phyloP scores from a whole-genome alignment of 1,139 yeast genomes.

The Candida pseudoviswanathii region DNA sequence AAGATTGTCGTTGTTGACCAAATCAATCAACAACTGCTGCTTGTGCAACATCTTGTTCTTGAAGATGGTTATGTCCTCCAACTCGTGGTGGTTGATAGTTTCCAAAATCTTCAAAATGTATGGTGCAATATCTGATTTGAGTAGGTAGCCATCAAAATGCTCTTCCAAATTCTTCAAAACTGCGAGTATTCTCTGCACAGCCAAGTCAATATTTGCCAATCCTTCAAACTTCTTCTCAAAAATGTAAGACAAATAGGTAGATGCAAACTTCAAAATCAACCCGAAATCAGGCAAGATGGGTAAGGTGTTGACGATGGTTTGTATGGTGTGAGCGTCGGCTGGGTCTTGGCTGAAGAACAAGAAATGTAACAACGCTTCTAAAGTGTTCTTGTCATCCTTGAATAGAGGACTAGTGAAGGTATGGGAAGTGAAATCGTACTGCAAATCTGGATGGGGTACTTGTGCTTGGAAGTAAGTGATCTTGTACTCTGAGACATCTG shows the following conservation, averaged over 20 bases:
- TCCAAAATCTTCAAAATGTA: constrained; percentile 39
- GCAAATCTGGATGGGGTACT: constrained; percentile 67
- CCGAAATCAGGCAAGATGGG: constrained; percentile 70
- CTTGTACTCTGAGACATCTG: constrained; percentile 16
- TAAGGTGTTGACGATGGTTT: constrained; percentile 54
- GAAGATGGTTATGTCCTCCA: constrained; percentile 20
- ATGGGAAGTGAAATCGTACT: constrained; percentile 48
- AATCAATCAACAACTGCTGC: constrained; percentile 37
- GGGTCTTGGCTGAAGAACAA: constrained; percentile 50
- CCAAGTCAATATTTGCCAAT: constrained; percentile 19
- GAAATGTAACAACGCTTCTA: constrained; percentile 76
- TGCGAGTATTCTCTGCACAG: constrained; percentile 45
- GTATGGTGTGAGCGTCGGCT: constrained; percentile 26
- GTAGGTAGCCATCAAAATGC: constrained; percentile 41
- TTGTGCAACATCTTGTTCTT: constrained; percentile 36
- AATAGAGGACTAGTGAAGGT: constrained; percentile 22
- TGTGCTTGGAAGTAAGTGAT: constrained; percentile 35
- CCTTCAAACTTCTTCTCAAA: constrained; percentile 26
- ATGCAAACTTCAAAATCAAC: constrained; percentile 45
- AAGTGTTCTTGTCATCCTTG: constrained; percentile 27
- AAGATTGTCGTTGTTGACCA: constrained; percentile 26
- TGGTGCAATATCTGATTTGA: constrained; percentile 45
- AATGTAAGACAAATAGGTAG: constrained; percentile 25
- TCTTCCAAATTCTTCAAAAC: constrained; percentile 34
- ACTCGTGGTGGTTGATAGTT: constrained; percentile 20